A percentile compares a stretch with the other conserved stretches of the same genome.
Evolutionary conservation across 441 rosid genomes (phyloP).

Genomic region (Sinapis alba): DNA sequence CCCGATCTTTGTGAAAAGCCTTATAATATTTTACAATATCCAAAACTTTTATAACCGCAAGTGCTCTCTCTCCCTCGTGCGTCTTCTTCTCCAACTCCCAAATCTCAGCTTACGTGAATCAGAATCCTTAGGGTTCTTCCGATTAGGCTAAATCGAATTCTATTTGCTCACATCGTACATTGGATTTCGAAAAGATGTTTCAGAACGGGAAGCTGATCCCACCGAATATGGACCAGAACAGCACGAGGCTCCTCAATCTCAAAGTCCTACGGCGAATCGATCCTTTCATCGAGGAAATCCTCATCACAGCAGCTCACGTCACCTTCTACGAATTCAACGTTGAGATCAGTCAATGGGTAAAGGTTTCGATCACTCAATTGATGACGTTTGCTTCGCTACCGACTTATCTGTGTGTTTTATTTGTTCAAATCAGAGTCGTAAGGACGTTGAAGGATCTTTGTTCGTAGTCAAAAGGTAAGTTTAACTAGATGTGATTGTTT

Average conservation of each 20-base stretch:
- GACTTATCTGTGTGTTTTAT: neutral
- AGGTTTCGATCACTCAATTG: neutral
- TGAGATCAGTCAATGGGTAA: constrained; percentile 88
- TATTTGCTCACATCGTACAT: neutral
- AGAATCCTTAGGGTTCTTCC: constrained; percentile 37
- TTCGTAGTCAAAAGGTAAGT: constrained; percentile 87
- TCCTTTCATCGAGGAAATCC: constrained; percentile 84
- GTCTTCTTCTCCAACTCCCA: constrained; percentile 21
- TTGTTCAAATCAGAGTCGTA: constrained; percentile 67
- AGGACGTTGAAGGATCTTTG: constrained; percentile 96
- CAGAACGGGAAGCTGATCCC: constrained; percentile 90
- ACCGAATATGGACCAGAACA: constrained; percentile 84
- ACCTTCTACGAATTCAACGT: constrained; percentile 94
- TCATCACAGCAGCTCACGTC: constrained; percentile 95
- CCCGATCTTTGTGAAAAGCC: neutral
- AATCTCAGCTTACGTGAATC: constrained; percentile 25
- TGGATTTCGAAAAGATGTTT: constrained; percentile 45
- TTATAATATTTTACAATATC: neutral
- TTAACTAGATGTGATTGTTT: constrained; percentile 1
- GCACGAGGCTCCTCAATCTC: constrained; percentile 85
- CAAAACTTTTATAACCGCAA: too few species aligned
- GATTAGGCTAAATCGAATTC: constrained; percentile 17
- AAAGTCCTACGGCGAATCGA: constrained; percentile 93
- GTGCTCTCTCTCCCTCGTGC: too few species aligned
- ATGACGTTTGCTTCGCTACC: neutral